Percentiles rank a stretch among this genome's conserved stretches.
These are phyloP conservation scores for Coniferiporia weirii DNA, from an alignment of 1,284 basidiomycete genomes.

Conservation along the genomic window DNA sequence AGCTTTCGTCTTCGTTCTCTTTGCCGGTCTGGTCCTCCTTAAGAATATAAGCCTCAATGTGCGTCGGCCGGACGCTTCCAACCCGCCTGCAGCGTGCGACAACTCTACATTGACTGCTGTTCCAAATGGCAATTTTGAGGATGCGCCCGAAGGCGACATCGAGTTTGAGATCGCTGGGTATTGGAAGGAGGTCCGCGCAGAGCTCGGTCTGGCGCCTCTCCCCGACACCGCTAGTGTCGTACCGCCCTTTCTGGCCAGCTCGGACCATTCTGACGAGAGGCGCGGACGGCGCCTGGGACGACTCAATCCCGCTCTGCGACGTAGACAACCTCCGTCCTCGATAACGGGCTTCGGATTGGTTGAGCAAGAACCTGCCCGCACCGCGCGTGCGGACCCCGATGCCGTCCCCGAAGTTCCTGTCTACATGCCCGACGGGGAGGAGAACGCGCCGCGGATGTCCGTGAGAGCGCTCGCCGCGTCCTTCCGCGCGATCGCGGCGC, in stretches of 20 bases:
- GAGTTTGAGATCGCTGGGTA: slow-evolving; percentile 24
- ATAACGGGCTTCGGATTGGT: neutral
- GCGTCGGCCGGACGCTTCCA: neutral
- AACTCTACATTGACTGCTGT: neutral
- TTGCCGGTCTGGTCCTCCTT: neutral
- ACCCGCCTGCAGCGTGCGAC: neutral
- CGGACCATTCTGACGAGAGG: neutral
- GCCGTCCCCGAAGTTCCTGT: too few relatives aligned
- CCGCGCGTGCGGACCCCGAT: slow-evolving; percentile 24
- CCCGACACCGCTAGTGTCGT: slow-evolving; percentile 13
- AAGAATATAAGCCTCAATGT: neutral
- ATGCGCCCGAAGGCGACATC: neutral
- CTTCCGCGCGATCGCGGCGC: slow-evolving; percentile 14
- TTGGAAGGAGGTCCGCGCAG: slow-evolving; percentile 28
- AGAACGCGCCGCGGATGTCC: slow-evolving; percentile 10
- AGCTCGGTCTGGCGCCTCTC: slow-evolving; percentile 25
- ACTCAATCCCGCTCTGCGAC: neutral
- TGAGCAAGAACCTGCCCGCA: too few relatives aligned
- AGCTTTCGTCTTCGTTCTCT: neutral
- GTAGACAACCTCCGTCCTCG: neutral
- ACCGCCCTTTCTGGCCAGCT: neutral
- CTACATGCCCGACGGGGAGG: slow-evolving; percentile 19
- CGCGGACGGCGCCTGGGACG: neutral
- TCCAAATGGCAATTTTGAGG: neutral
- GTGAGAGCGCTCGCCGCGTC: slow-evolving; percentile 11